Evolutionary conservation across 495 filamentous ascomycete genomes (phyloP).

Genomic region (Penicillium lividum): DNA sequence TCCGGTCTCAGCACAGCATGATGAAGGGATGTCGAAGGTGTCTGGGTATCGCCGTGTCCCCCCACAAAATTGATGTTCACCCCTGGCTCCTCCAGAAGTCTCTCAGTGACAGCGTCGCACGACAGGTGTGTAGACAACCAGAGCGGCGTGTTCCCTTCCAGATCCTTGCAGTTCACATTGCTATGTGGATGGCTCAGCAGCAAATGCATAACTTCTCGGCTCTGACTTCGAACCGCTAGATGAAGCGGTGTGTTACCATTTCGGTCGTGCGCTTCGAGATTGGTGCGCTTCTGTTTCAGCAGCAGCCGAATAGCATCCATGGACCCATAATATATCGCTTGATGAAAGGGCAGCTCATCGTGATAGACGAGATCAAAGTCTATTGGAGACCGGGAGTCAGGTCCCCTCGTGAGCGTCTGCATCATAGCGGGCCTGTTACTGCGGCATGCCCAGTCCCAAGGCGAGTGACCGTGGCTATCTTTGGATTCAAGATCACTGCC

Average conservation of each 20-base stretch:
- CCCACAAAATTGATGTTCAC: constrained; percentile 15
- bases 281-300: constrained; percentile 6
- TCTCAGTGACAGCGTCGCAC: constrained; percentile 10
- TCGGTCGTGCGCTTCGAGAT: constrained; percentile 5
- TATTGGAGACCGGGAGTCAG: neutral
- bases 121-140: constrained; percentile 15
- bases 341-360: constrained; percentile 10
- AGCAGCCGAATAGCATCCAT: constrained; percentile 8
- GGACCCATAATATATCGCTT: constrained; percentile 14
- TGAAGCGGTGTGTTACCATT: constrained; percentile 15
- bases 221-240: constrained; percentile 12
- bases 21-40: constrained; percentile 13
- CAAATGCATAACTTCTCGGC: constrained; percentile 11
- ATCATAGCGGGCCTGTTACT: constrained; percentile 8
- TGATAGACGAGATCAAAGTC: constrained; percentile 3
- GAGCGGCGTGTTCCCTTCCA: constrained; percentile 15
- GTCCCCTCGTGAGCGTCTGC: neutral
- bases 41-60: constrained; percentile 5
- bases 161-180: constrained; percentile 10
- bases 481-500: constrained; percentile 8
- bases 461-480: constrained; percentile 14
- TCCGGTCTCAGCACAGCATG: constrained; percentile 10
- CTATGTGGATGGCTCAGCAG: constrained; percentile 5
- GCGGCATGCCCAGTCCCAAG: constrained; percentile 4
- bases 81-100: constrained; percentile 8